phyloP scores from a whole-genome alignment of 768 basidiomycete species.

The Pisolithus orientalis region DNA sequence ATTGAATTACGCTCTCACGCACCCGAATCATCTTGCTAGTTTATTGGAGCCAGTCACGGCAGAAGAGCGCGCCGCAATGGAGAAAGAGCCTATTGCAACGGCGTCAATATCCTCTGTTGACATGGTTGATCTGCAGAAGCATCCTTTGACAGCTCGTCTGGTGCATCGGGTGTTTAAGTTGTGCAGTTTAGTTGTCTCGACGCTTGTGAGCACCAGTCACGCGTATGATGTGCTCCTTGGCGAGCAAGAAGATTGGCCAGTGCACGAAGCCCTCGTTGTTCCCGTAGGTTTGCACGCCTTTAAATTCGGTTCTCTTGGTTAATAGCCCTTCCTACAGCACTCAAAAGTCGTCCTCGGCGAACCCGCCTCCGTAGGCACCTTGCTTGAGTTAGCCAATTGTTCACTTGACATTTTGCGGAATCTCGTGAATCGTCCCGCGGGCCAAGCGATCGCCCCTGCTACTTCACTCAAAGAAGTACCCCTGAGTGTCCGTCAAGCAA shows the following conservation, averaged over 20 bases:
- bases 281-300: constrained; percentile 46
- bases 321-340: constrained; percentile 42
- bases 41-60: constrained; percentile 72
- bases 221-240: constrained; percentile 62
- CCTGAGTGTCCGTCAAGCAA: constrained; percentile 50
- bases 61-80: constrained; percentile 65
- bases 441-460: constrained; percentile 42
- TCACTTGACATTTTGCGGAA: constrained; percentile 68
- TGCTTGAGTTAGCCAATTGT: constrained; percentile 79
- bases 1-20: constrained; percentile 83
- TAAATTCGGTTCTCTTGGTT: neutral
- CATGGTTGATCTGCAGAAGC: constrained; percentile 55
- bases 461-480: constrained; percentile 27
- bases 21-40: constrained; percentile 83
- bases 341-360: constrained; percentile 81
- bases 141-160: constrained; percentile 67
- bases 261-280: constrained; percentile 59
- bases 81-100: constrained; percentile 45
- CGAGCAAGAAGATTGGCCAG: constrained; percentile 67
- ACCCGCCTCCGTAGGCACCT: constrained; percentile 77
- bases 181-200: constrained; percentile 61
- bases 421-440: constrained; percentile 55
- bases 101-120: constrained; percentile 33
- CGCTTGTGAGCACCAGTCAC: constrained; percentile 62
- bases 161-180: constrained; percentile 68